These are phyloP conservation scores for Chytriomyces hyalinus DNA, from an alignment of 192 early-diverging fungal genomes.

Conservation along the genomic window DNA sequence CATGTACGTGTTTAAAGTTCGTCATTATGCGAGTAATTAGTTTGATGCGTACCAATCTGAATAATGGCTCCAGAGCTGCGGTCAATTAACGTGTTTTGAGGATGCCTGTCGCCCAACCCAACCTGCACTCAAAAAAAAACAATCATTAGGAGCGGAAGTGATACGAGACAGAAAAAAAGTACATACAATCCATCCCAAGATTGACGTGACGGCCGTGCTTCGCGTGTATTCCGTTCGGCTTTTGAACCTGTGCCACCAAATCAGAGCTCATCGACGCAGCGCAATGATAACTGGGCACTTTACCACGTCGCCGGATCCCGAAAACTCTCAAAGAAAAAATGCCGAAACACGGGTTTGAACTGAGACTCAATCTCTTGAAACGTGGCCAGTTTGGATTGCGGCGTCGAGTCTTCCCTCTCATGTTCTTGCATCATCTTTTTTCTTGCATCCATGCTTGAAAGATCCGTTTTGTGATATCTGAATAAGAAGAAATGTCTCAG, in stretches of 20 bases:
- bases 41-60: slow-evolving; percentile 70
- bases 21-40: not conserved
- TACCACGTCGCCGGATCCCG: slow-evolving; percentile 72
- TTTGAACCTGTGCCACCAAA: slow-evolving; percentile 56
- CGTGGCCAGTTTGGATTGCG: slow-evolving; percentile 61
- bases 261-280: not conserved
- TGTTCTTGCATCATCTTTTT: slow-evolving; percentile 49
- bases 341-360: slow-evolving; percentile 67
- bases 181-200: slow-evolving; percentile 83
- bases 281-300: not conserved
- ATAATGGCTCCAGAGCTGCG: slow-evolving; percentile 79
- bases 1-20: not conserved
- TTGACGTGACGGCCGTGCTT: slow-evolving; percentile 83
- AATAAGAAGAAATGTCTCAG: slow-evolving; percentile 20
- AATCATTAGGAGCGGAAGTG: not conserved
- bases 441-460: slow-evolving; percentile 45
- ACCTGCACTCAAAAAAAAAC: not conserved
- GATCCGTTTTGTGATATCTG: slow-evolving; percentile 52
- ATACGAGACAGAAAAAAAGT: not conserved
- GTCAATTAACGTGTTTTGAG: slow-evolving; percentile 92
- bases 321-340: slow-evolving; percentile 83
- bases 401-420: slow-evolving; percentile 40
- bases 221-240: slow-evolving; percentile 73
- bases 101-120: slow-evolving; percentile 91
- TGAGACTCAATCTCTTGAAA: slow-evolving; percentile 55